phyloP scores from a whole-genome alignment of 805 yeast genomes.

The Wickerhamiella cacticola region DNA sequence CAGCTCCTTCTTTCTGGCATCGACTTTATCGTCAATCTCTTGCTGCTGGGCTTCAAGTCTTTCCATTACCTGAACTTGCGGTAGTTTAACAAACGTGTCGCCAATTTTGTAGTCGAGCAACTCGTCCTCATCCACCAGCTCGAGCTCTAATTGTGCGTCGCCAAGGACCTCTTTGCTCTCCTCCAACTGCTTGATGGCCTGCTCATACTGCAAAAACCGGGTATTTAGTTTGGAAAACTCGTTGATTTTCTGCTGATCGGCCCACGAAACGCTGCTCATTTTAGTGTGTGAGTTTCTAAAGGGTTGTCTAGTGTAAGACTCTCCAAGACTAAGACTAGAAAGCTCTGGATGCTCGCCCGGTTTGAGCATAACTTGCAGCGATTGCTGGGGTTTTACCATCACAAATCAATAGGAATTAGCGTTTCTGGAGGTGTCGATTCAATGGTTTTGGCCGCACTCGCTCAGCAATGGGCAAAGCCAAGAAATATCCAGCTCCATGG shows the following conservation, averaged over 20 bases:
- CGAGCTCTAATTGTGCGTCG: constrained; percentile 75
- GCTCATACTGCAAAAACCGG: constrained; percentile 48
- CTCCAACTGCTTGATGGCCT: constrained; percentile 37
- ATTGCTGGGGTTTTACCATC: constrained; percentile 14
- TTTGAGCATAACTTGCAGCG: constrained; percentile 12
- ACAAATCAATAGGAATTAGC: constrained; percentile 37
- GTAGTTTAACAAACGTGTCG: constrained; percentile 58
- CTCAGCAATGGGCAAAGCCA: constrained; percentile 30
- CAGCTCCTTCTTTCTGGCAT: constrained; percentile 36
- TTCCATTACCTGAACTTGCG: constrained; percentile 53
- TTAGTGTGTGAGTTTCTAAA: not conserved
- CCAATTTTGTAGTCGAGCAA: constrained; percentile 56
- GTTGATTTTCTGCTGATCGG: constrained; percentile 82
- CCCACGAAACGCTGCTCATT: constrained; percentile 45
- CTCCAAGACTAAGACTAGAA: not conserved
- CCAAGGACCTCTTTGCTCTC: constrained; percentile 80
- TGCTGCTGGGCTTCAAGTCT: constrained; percentile 54
- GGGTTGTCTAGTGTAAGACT: not conserved
- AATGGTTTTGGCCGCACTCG: constrained; percentile 48
- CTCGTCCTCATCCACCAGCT: constrained; percentile 56
- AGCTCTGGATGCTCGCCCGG: constrained; percentile 2
- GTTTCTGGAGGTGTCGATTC: constrained; percentile 79
- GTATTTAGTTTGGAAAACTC: constrained; percentile 72
- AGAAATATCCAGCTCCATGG: constrained; percentile 33
- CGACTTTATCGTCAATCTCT: constrained; percentile 40